phyloP scores from a whole-genome alignment of 345 rosid genomes.

The Dipteronia sinensis region DNA sequence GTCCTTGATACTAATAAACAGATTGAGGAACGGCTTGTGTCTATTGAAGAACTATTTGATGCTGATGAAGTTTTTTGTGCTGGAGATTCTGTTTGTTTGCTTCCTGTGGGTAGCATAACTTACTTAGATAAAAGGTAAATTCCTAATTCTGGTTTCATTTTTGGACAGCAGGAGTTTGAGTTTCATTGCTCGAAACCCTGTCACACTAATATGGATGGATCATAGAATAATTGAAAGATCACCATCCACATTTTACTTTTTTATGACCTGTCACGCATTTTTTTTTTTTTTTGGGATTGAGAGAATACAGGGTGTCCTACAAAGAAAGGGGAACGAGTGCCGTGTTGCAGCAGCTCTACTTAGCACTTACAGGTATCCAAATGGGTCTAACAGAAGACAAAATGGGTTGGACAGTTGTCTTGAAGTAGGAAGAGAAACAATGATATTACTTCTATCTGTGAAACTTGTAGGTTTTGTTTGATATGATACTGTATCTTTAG shows the following conservation, averaged over 20 bases:
- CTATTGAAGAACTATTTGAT: conserved; percentile 34
- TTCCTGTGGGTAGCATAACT: conserved; percentile 34
- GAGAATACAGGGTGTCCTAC: conserved; percentile 31
- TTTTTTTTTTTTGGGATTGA: not conserved
- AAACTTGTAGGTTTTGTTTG: not conserved
- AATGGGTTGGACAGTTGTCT: conserved; percentile 35
- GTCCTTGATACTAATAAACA: conserved; percentile 20
- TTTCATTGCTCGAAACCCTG: not conserved
- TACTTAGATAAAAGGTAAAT: conserved; percentile 31
- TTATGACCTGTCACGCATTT: not conserved
- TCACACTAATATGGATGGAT: not conserved
- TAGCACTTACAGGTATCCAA: conserved; percentile 22
- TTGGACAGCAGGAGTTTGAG: not conserved
- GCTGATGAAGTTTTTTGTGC: conserved; percentile 41
- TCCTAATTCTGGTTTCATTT: not conserved
- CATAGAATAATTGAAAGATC: no score
- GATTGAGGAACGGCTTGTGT: conserved; percentile 35
- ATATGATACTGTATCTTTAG: not conserved
- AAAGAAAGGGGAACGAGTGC: conserved; percentile 18
- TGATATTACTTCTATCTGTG: no score
- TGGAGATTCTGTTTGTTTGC: conserved; percentile 28
- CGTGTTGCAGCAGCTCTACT: conserved; percentile 28
- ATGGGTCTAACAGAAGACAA: conserved; percentile 36
- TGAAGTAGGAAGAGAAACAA: conserved; percentile 18
- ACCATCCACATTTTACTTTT: no score